Percentiles rank a stretch among this genome's conserved stretches.
phyloP scores from a whole-genome alignment of 2,329 filamentous ascomycete genomes.

The Zymoseptoria tritici region DNA sequence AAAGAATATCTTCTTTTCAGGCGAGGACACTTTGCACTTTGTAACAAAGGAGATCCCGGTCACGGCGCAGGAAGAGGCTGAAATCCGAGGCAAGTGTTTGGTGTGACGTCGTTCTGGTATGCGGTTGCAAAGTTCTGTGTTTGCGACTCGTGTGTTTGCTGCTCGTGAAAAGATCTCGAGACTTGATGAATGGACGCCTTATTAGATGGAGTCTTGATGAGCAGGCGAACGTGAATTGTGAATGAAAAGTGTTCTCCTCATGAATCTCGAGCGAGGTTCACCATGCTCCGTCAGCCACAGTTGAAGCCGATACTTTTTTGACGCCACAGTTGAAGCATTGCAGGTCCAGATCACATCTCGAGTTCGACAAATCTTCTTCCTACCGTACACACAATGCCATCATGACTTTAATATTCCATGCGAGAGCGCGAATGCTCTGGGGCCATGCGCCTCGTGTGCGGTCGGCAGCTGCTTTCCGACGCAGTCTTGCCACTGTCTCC shows the following conservation, averaged over 20 bases:
- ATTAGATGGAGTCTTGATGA: neutral
- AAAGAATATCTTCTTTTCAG: neutral
- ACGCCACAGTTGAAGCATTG: neutral
- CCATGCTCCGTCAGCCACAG: neutral
- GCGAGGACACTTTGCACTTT: conserved; percentile 8
- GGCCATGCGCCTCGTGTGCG: conserved; percentile 42
- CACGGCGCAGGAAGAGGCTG: neutral
- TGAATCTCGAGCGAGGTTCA: neutral
- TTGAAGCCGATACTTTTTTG: neutral
- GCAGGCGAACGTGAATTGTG: neutral
- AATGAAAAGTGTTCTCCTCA: neutral
- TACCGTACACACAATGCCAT: neutral
- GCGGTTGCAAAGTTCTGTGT: neutral
- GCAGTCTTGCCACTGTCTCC: conserved; percentile 41
- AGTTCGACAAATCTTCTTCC: neutral
- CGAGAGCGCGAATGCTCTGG: conserved; percentile 37
- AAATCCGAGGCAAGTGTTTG: neutral
- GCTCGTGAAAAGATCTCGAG: neutral
- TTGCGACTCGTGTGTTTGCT: too few relatives aligned
- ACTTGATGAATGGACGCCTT: neutral
- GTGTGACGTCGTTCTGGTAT: neutral
- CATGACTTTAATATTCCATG: conserved; percentile 24
- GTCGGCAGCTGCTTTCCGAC: conserved; percentile 30
- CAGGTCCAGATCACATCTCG: neutral
- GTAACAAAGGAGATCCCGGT: conserved; percentile 2